Evolutionary conservation across 495 filamentous ascomycete species (phyloP).

Genomic region (Hypoxylon intermedium): DNA sequence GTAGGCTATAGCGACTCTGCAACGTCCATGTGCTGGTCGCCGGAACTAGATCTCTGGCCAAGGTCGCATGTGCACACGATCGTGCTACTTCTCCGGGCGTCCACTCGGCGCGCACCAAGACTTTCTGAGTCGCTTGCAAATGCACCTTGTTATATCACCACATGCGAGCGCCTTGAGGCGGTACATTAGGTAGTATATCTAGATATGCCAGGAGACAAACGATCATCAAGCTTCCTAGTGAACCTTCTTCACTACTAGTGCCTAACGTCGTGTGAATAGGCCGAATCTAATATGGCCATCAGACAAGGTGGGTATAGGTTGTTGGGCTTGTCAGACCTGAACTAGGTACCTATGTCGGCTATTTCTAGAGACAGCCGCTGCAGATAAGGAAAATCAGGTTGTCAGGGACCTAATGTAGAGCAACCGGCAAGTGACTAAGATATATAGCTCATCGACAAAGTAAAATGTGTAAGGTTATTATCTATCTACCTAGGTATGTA

Average conservation of each 20-base stretch:
- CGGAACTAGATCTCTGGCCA: slow-evolving; percentile 22
- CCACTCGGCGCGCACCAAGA: slow-evolving; percentile 22
- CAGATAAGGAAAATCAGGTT: no score
- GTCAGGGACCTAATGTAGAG: no score
- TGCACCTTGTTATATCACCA: neutral
- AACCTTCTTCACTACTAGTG: neutral
- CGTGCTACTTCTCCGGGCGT: slow-evolving; percentile 29
- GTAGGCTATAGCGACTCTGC: slow-evolving; percentile 15
- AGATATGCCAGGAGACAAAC: no score
- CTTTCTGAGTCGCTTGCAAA: slow-evolving; percentile 43
- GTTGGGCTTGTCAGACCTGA: neutral
- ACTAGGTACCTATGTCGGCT: no score
- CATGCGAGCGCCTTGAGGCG: no score
- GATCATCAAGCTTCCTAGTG: neutral
- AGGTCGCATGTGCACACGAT: slow-evolving; percentile 17
- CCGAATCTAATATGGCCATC: neutral
- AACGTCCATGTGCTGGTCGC: slow-evolving; percentile 6
- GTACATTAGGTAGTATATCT: no score
- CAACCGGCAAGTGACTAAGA: no score
- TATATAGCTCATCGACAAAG: no score
- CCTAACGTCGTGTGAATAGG: neutral
- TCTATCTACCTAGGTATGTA: no score
- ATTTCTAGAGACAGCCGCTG: no score
- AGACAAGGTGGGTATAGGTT: neutral
- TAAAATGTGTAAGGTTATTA: no score